These are phyloP conservation scores for Mycocentrospora acerina DNA, from an alignment of 2,329 filamentous ascomycete genomes.

Conservation along the genomic window DNA sequence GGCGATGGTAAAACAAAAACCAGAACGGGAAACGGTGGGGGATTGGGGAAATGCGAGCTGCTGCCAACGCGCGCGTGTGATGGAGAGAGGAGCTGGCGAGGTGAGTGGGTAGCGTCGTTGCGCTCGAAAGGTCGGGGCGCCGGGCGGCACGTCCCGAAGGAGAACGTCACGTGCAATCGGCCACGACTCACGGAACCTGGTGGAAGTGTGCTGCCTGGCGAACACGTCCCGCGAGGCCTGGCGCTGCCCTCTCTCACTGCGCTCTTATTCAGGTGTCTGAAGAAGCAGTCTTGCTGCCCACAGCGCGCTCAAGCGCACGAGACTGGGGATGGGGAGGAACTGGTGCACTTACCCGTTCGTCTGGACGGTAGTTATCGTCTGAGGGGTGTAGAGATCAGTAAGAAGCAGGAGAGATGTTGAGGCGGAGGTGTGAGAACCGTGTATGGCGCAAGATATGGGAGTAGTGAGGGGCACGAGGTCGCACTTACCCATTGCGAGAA, in stretches of 20 bases:
- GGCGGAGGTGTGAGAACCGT: constrained; percentile 22
- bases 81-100: constrained; percentile 26
- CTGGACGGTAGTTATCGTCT: constrained; percentile 31
- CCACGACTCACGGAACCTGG: constrained; percentile 2
- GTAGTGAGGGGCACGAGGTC: constrained; percentile 18
- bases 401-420: constrained; percentile 14
- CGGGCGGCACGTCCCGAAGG: constrained; percentile 17
- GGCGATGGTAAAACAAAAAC: constrained; percentile 11
- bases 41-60: constrained; percentile 14
- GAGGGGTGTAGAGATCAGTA: constrained; percentile 19
- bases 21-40: constrained; percentile 8
- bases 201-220: neutral
- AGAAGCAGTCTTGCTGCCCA: neutral
- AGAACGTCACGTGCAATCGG: constrained; percentile 7
- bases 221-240: neutral
- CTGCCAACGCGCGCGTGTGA: constrained; percentile 24
- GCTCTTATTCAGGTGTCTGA: neutral
- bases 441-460: constrained; percentile 22
- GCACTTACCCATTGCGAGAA: constrained; percentile 34
- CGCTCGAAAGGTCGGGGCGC: constrained; percentile 21
- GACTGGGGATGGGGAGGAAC: constrained; percentile 5
- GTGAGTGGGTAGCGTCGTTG: constrained; percentile 20
- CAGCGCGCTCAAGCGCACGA: constrained; percentile 1
- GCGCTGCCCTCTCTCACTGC: neutral
- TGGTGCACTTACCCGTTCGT: constrained; percentile 21